Evolutionary conservation across 2,329 filamentous ascomycete genomes (phyloP), one percentile per base, ranked within the genome.

Genomic region (Aureobasidium sp.): DNA sequence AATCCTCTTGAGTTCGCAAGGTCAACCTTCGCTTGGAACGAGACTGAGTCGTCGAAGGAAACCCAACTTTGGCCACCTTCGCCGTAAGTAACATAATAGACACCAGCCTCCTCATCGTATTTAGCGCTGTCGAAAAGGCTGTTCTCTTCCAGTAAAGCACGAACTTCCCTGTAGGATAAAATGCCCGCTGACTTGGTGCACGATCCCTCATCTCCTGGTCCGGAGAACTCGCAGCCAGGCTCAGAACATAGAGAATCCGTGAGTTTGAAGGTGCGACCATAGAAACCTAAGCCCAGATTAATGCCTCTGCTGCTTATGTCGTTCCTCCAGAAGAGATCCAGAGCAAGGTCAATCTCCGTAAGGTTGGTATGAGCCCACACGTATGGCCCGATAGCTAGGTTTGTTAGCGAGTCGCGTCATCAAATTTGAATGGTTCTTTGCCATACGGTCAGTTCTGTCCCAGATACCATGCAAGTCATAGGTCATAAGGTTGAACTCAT

Each of bases 291-390:
- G 0, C 79, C 79, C 6, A 82, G 60, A 4, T 66, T 69, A 3
- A 82, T 63, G 58, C 78, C 77, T 0, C 63, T 53, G 0, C 78
- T 68, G 0, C 67, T 64, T 1, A 82, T 66, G 19, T 73, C 65
- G n/a, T 71, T 74, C 6, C 75, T 69, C 77, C 79, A 80, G 8
- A 81, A 67, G 0, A 81, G 72, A 3, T 79, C 72, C 0, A 79
- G 59, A 0, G 70, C 70, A 0, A 62, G 19, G 4, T 74, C 68
- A 15, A 79, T 79, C 65, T 80, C 76, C 1, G 76, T 77, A 0
- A 80, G 60, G 63, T 79, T 78, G 0, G 78, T 78, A 61, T 79
- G 76, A 0, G 68, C 33, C 64, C 17, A 69, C 57, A 71, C 61
- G 7, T 57, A 38, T 45, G 57, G 31, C 49, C 63, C 69, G n/a